Percentiles rank a stretch among this genome's conserved stretches.
Evolutionary conservation across 225 moss, liverwort and hornwort species (phyloP).

Genomic region (Neckera pumila): DNA sequence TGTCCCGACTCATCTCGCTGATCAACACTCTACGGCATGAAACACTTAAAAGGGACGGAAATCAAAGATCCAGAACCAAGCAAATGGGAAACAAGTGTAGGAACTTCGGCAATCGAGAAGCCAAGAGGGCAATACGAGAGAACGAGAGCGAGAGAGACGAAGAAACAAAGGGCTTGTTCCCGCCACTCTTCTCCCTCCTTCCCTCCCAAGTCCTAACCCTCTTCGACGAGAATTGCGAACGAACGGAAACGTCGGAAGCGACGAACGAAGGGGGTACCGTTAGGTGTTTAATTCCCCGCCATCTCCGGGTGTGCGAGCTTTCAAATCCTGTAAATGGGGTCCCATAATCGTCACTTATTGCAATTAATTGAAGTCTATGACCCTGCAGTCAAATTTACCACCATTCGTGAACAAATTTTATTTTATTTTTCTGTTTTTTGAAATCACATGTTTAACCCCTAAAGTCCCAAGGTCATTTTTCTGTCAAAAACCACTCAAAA

Average conservation of each 20-base stretch:
- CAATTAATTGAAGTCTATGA: not conserved
- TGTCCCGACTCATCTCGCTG: slow-evolving; percentile 31
- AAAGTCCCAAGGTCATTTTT: too few relatives aligned
- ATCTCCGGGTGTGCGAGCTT: not conserved
- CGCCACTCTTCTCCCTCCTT: slow-evolving; percentile 4
- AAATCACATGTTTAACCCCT: too few relatives aligned
- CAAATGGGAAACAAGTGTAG: too few relatives aligned
- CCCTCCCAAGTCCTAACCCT: slow-evolving; percentile 17
- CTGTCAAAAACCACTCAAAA: too few relatives aligned
- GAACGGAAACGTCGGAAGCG: not conserved
- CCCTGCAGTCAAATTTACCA: not conserved
- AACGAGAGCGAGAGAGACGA: not conserved
- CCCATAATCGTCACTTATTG: not conserved
- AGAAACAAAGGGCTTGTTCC: not conserved
- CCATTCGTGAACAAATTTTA: not conserved
- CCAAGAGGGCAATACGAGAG: not conserved
- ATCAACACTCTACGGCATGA: not conserved
- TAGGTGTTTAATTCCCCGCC: not conserved
- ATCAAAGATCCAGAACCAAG: not conserved
- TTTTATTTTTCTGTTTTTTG: not conserved
- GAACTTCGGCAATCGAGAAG: not conserved
- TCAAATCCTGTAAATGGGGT: not conserved
- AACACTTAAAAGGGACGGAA: not conserved
- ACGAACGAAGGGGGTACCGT: not conserved
- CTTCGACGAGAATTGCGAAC: not conserved